Percentiles rank a stretch among this genome's conserved stretches.
Conservation (phyloP, 2,329 filamentous ascomycete genomes). For the Bertia moriformis region DNA sequence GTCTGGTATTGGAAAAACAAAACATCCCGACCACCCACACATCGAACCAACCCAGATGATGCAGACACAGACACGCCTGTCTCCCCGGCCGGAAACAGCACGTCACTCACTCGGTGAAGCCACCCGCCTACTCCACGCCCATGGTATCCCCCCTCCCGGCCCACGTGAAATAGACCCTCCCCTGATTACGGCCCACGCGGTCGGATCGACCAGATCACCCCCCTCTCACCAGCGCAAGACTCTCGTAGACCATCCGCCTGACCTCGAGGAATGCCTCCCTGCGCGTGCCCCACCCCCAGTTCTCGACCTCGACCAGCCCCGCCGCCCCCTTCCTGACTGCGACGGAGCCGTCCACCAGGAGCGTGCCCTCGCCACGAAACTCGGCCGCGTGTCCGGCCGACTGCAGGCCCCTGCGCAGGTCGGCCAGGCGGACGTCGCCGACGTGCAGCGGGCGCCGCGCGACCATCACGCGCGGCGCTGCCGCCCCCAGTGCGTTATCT, state of each 20-base stretch:
- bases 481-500: background rate
- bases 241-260: background rate
- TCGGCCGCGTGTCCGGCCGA: conserved; percentile 55
- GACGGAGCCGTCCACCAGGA: conserved; percentile 54
- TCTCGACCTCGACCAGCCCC: conserved; percentile 53
- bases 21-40: too few relatives aligned
- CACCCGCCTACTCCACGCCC: too few relatives aligned
- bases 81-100: too few relatives aligned
- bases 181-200: too few relatives aligned
- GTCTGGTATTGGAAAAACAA: too few relatives aligned
- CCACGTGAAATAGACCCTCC: too few relatives aligned
- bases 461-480: background rate
- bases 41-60: too few relatives aligned
- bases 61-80: too few relatives aligned
- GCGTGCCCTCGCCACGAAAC: conserved; percentile 56
- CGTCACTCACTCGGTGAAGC: too few relatives aligned
- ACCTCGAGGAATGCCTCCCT: background rate
- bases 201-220: too few relatives aligned
- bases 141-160: too few relatives aligned
- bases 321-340: conserved; percentile 54
- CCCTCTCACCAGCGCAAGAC: background rate
- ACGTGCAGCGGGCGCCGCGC: conserved; percentile 58
- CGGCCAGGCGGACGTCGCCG: conserved; percentile 54
- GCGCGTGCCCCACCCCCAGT: conserved; percentile 23
- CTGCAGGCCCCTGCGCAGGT: conserved; percentile 51